Evolutionary conservation across 2,329 filamentous ascomycete species (phyloP), one percentile per base, ranked within the genome.

Genomic region (Epichloe hybrida): DNA sequence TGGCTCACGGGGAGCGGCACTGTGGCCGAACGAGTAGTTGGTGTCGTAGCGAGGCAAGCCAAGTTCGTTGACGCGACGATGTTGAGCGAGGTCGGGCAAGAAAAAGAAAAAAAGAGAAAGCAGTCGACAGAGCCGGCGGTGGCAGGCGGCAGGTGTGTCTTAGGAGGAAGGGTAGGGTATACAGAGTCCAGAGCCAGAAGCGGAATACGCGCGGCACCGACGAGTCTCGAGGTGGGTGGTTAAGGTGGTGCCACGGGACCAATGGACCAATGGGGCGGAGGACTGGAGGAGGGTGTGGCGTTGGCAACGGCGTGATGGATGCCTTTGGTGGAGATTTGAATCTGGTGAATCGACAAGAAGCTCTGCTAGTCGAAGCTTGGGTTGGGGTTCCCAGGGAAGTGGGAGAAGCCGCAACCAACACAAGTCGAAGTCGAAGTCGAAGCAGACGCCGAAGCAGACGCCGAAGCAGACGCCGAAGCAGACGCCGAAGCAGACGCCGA

Each of bases 1-100:
- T 77, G 59, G 50, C 61, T 58, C 38, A 52, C 27, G 42, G 45
- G 37, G n/a, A 31, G 37, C 42, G 49, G 49, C 49, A 47, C 52
- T 20, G 17, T 27, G 46, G 50, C 46, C 54, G 51, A 52, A 38
- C 37, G 48, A 46, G 37, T 50, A 51, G 49, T 42, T 44, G 23
- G 48, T 46, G 46, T 23, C 37, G 50, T 47, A 31, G 37, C 23
- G 35, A 39, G 17, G 17, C 17, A 31, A 23, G 21, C 21, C 21
- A 23, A 23, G 4, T 23, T 23, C 4, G 21, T 23, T 23, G 21
- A 23, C 21, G 21, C 21, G 21, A 23, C 21, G 21, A 23, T 23
- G 21, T 23, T 23, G 4, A 23, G 21, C 21, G 21, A 23, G 21
- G 21, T 23, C 21, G 21, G 23, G n/a, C 12, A 39, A 27, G 31